Base-by-base conservation (phyloP, 768 basidiomycete genomes). In the Suillus sp. region DNA sequence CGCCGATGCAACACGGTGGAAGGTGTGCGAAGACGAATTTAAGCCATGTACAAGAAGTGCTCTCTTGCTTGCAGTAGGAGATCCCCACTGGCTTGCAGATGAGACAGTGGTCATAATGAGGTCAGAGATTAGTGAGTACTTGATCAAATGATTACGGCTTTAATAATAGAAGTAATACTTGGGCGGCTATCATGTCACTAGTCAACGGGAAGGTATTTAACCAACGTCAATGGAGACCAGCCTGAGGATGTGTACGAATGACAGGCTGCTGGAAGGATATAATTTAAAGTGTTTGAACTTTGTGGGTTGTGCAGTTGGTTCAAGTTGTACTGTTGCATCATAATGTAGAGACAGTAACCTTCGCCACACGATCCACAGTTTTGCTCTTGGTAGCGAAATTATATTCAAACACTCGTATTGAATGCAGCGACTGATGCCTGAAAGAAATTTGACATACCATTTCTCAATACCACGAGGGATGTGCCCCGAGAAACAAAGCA, bases 31-130 rank as follows among this genome's bases (percentile, higher is more conserved):
- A 7, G 69, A 63, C 20, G 62, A 2, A 2, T 51, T 51, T 5
- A 73, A 16, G 1, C 67, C 68, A 13, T 73, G 73, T 3, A 74
- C 9, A 37, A 74, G 53, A 38, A 71, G 43, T 4, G 58, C 66
- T 43, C 8, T 66, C 35, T 64, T 73, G 35, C 47, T 59, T 1
- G 72, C 65, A 9, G 57, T 35, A 20, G 69, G 65, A 18, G 59
- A 38, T 18, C 68, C 68, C 68, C 70, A 72, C 13, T 62, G 67
- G 1, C 65, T 64, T 32, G 57, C 30, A 25, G 40, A 56, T 22
- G 68, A 25, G 8, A 48, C 38, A 30, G 60, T 57, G 25, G 38
- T 8, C 22, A 56, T 38, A 18, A 37, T 25, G 9, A 50, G 27
- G 9, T 48, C 47, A 48, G 14, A 27, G 14, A 16, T 27, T 8